phyloP scores from a whole-genome alignment of 2,329 filamentous ascomycete species.

The Metarhizium sp. region DNA sequence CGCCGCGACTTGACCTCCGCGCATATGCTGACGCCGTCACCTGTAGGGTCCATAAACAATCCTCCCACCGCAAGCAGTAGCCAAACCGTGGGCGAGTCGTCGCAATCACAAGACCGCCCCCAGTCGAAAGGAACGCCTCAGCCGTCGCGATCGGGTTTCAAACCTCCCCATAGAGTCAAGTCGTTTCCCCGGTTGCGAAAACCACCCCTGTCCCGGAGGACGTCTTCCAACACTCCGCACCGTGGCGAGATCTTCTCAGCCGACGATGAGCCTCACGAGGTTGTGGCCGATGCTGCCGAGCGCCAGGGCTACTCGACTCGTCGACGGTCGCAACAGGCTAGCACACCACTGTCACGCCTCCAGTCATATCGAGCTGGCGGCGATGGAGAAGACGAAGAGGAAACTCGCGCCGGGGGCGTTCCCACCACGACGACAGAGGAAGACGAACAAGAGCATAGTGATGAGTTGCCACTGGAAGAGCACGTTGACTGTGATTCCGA shows the following conservation, averaged over 20 bases:
- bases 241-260: slow-evolving; percentile 83
- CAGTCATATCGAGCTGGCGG: slow-evolving; percentile 24
- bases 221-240: slow-evolving; percentile 69
- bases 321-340: slow-evolving; percentile 22
- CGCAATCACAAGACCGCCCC: slow-evolving; percentile 26
- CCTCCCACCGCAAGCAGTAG: slow-evolving; percentile 15
- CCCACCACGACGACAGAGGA: slow-evolving; percentile 11
- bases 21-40: not conserved
- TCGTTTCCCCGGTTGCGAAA: slow-evolving; percentile 51
- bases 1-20: not conserved
- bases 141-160: slow-evolving; percentile 29
- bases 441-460: slow-evolving; percentile 18
- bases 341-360: slow-evolving; percentile 28
- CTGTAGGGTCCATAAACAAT: slow-evolving; percentile 11
- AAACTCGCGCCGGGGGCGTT: slow-evolving; percentile 5
- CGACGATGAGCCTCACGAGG: slow-evolving; percentile 76
- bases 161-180: slow-evolving; percentile 37
- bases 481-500: slow-evolving; percentile 56
- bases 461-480: slow-evolving; percentile 35
- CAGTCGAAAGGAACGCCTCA: slow-evolving; percentile 21
- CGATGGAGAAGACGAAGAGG: slow-evolving; percentile 15
- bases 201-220: slow-evolving; percentile 61
- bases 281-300: slow-evolving; percentile 53
- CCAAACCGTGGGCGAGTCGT: slow-evolving; percentile 25
- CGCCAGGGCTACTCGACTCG: slow-evolving; percentile 21